phyloP scores from a whole-genome alignment of 2,329 filamentous ascomycete genomes.

The Aureobasidium sp. region DNA sequence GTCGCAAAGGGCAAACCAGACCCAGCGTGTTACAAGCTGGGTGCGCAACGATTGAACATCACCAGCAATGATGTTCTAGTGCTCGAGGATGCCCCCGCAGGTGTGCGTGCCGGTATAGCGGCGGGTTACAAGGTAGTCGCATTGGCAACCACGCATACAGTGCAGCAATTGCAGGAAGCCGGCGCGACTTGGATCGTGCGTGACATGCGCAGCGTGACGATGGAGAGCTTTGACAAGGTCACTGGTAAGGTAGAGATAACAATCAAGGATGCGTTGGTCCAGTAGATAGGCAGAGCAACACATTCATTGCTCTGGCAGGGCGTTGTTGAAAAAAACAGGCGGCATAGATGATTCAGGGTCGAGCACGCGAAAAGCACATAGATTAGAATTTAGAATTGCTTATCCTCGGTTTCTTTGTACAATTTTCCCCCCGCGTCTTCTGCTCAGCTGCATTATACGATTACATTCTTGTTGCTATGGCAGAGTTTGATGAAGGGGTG shows the following conservation, averaged over 20 bases:
- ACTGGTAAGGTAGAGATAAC: conserved; percentile 59
- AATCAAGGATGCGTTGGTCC: conserved; percentile 54
- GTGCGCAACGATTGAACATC: conserved; percentile 35
- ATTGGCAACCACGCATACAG: conserved; percentile 75
- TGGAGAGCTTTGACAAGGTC: conserved; percentile 49
- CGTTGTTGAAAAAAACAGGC: neutral
- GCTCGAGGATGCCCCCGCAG: conserved; percentile 82
- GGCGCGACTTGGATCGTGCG: conserved; percentile 83
- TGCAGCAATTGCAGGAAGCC: conserved; percentile 63
- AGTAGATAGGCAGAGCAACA: conserved; percentile 12
- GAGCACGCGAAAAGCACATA: neutral
- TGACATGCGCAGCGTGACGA: conserved; percentile 66
- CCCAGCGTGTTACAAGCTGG: conserved; percentile 43
- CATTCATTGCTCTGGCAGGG: neutral
- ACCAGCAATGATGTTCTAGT: conserved; percentile 53
- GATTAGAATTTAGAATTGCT: neutral
- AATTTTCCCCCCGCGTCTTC: neutral
- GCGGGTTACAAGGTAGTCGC: conserved; percentile 80
- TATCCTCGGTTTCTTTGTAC: neutral
- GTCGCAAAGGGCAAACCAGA: conserved; percentile 45
- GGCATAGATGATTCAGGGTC: neutral
- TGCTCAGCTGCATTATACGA: no score
- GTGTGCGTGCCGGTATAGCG: conserved; percentile 73
- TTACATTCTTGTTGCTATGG: neutral
- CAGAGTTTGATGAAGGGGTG: conserved; percentile 4